Percentiles rank a stretch among this genome's conserved stretches.
These are phyloP conservation scores for Hanseniaspora pseudoguilliermondii DNA, from an alignment of 805 yeast genomes.

Conservation along the genomic window DNA sequence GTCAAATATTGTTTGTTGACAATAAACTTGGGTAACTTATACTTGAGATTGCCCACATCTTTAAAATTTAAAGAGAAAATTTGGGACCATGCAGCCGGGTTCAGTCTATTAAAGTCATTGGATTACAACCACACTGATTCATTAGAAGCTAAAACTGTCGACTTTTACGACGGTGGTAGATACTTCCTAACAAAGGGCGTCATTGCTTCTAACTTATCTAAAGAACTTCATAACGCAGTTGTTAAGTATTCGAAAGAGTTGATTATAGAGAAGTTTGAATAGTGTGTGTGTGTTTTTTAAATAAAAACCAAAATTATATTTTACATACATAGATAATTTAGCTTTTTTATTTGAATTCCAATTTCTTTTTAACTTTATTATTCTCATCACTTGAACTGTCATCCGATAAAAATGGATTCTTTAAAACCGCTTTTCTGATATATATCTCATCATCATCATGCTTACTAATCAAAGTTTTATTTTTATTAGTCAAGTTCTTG, in stretches of 20 bases:
- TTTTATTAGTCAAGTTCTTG: conserved; percentile 3
- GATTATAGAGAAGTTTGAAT: conserved; percentile 1
- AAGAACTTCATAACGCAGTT: conserved; percentile 20
- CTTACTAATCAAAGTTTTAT: conserved; percentile 11
- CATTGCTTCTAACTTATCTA: conserved; percentile 53
- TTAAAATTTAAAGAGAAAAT: conserved; percentile 77
- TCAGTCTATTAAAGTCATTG: conserved; percentile 70
- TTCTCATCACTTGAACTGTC: conserved; percentile 12
- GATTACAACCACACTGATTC: conserved; percentile 82
- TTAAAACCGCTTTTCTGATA: conserved; percentile 14
- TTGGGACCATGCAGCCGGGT: conserved; percentile 99
- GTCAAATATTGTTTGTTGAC: conserved; percentile 89
- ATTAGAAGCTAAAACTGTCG: conserved; percentile 45
- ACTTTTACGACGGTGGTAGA: conserved; percentile 66
- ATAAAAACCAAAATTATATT: no score
- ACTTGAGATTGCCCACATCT: conserved; percentile 73
- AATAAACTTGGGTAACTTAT: conserved; percentile 83
- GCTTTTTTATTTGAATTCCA: neutral
- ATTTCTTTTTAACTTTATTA: neutral
- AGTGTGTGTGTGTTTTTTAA: neutral
- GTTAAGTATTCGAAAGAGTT: conserved; percentile 14
- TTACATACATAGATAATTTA: neutral
- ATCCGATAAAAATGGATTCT: conserved; percentile 20
- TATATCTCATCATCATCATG: conserved; percentile 16
- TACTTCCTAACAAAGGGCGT: conserved; percentile 73